Conservation (phyloP, 164 flowering plant species). For the Chloranthus sessilifolius region DNA sequence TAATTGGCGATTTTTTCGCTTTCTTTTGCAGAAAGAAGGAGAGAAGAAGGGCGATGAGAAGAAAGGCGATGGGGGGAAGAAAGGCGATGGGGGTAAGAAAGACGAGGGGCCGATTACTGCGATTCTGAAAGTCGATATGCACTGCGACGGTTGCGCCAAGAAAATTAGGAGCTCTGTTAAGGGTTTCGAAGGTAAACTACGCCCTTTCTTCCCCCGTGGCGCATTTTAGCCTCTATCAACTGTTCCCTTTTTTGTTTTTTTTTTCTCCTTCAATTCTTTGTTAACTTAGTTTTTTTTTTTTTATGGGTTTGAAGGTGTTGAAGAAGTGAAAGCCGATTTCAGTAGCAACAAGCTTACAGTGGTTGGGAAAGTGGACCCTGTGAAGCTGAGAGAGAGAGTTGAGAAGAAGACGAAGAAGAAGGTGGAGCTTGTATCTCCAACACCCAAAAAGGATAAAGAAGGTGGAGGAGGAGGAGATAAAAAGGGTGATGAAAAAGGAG, state of each 20-base stretch:
- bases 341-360: conserved; percentile 38
- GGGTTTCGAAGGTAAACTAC: conserved; percentile 41
- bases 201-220: neutral
- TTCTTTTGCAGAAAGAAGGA: too few relatives aligned
- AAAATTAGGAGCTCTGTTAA: conserved; percentile 46
- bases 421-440: conserved; percentile 49
- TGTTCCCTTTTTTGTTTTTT: neutral
- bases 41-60: too few relatives aligned
- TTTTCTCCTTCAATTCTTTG: neutral
- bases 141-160: conserved; percentile 87
- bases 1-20: too few relatives aligned
- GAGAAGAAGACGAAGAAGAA: conserved; percentile 43
- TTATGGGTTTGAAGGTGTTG: conserved; percentile 33
- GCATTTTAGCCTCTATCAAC: neutral
- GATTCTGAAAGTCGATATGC: conserved; percentile 75
- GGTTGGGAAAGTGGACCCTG: conserved; percentile 37
- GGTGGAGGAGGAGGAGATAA: conserved; percentile 23
- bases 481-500: conserved; percentile 23
- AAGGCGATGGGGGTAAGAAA: conserved; percentile 21
- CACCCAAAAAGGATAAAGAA: conserved; percentile 22
- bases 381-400: conserved; percentile 31
- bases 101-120: conserved; percentile 38
- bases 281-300: neutral
- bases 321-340: conserved; percentile 23
- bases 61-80: conserved; percentile 16